phyloP scores from a whole-genome alignment of 108 stramenopile genomes.

The Pelagomonas calceolata region DNA sequence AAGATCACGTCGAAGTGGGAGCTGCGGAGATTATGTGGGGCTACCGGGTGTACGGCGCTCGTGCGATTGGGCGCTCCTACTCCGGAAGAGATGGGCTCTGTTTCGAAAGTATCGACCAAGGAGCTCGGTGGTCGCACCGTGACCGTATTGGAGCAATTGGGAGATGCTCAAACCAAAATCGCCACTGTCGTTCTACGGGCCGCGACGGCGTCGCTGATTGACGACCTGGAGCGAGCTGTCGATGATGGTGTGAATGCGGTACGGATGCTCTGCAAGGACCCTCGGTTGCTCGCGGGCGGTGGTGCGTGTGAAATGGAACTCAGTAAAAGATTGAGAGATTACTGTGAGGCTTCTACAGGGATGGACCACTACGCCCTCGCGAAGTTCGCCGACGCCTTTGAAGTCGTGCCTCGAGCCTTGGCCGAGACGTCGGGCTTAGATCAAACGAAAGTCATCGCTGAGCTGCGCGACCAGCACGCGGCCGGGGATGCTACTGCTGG shows the following conservation, averaged over 20 bases:
- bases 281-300: constrained; percentile 82
- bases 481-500: constrained; percentile 62
- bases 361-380: constrained; percentile 96
- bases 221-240: constrained; percentile 90
- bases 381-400: constrained; percentile 91
- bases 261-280: constrained; percentile 61
- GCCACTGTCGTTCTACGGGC: constrained; percentile 89
- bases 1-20: constrained; percentile 93
- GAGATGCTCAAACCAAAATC: constrained; percentile 51
- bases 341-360: constrained; percentile 78
- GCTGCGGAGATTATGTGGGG: constrained; percentile 82
- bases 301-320: constrained; percentile 89
- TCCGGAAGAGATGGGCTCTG: constrained; percentile 88
- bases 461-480: constrained; percentile 76
- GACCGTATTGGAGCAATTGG: constrained; percentile 69
- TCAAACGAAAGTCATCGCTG: constrained; percentile 63
- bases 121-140: constrained; percentile 83
- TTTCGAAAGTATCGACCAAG: constrained; percentile 54
- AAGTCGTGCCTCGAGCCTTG: constrained; percentile 83
- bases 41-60: constrained; percentile 83
- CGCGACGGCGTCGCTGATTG: constrained; percentile 73
- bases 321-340: constrained; percentile 54
- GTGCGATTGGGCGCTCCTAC: constrained; percentile 88
- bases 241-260: constrained; percentile 89
- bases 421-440: constrained; percentile 93